These are phyloP conservation scores for Astrephomene gubernaculifera DNA, from an alignment of 139 green algal species.

Conservation along the genomic window DNA sequence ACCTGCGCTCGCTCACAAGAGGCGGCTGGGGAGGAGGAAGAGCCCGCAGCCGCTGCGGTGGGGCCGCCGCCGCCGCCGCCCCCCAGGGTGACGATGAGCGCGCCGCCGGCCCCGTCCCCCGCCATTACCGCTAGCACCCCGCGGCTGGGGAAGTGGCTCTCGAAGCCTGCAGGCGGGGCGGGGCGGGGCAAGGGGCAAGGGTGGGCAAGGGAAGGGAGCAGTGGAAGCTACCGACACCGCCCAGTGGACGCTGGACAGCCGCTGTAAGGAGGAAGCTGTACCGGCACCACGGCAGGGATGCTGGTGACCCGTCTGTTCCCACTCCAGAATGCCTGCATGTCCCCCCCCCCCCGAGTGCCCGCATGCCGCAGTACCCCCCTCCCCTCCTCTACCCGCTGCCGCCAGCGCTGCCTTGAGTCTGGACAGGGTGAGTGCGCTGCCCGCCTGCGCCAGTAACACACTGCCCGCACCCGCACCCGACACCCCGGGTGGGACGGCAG, in stretches of 20 bases:
- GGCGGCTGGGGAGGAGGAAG: too few species aligned
- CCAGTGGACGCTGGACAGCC: too few species aligned
- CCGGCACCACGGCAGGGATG: too few species aligned
- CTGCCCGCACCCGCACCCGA: slow-evolving; percentile 7
- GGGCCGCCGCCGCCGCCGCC: neutral
- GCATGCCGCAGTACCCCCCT: neutral
- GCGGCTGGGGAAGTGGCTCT: slow-evolving; percentile 22
- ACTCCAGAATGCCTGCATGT: too few species aligned
- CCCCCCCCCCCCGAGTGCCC: too few species aligned
- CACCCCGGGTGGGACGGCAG: neutral
- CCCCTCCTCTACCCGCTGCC: neutral
- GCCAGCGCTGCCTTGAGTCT: slow-evolving; percentile 23
- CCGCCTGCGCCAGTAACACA: slow-evolving; percentile 26
- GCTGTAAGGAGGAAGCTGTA: too few species aligned
- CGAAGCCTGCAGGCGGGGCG: neutral
- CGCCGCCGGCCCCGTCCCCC: slow-evolving; percentile 10
- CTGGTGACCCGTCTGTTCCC: too few species aligned
- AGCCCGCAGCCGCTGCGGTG: too few species aligned
- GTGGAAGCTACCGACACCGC: too few species aligned
- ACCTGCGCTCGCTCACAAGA: slow-evolving; percentile 53
- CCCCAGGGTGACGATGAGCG: slow-evolving; percentile 5
- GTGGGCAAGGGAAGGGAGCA: neutral
- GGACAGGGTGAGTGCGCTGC: slow-evolving; percentile 11
- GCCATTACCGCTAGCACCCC: slow-evolving; percentile 39
- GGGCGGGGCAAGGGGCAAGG: neutral